phyloP scores from a whole-genome alignment of 2,329 filamentous ascomycete species.

The Colletotrichum coccodes region DNA sequence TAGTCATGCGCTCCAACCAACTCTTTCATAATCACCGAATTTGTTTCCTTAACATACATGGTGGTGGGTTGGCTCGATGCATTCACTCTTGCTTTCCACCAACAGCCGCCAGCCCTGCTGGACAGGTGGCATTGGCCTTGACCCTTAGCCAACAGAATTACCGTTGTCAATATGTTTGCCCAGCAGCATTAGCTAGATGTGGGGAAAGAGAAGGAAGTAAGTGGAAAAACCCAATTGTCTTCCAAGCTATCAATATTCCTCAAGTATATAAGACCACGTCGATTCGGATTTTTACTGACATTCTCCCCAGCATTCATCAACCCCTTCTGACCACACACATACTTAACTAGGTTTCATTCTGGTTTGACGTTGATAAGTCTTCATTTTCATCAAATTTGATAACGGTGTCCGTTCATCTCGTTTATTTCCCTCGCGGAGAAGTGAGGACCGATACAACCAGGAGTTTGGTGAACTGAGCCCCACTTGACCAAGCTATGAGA shows the following conservation, averaged over 20 bases:
- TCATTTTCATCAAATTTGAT: no score
- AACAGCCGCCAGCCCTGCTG: background rate
- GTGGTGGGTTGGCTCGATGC: background rate
- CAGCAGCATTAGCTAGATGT: background rate
- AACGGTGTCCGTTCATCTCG: no score
- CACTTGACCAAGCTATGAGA: background rate
- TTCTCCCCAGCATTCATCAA: no score
- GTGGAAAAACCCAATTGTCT: background rate
- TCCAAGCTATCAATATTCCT: background rate
- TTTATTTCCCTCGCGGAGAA: accelerated
- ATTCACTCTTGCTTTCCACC: no score
- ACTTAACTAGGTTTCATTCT: background rate
- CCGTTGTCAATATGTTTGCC: background rate
- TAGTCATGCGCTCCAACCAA: background rate
- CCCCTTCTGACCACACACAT: no score
- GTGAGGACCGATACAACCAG: no score
- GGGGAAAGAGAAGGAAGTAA: background rate
- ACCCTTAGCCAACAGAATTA: no score
- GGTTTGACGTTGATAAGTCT: background rate
- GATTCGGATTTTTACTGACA: no score
- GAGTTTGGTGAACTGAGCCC: background rate
- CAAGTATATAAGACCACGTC: background rate
- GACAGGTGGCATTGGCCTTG: background rate
- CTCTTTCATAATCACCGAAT: background rate
- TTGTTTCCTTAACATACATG: background rate